phyloP scores from a whole-genome alignment of 169 alveolate species.

The Eimeria sp. region DNA sequence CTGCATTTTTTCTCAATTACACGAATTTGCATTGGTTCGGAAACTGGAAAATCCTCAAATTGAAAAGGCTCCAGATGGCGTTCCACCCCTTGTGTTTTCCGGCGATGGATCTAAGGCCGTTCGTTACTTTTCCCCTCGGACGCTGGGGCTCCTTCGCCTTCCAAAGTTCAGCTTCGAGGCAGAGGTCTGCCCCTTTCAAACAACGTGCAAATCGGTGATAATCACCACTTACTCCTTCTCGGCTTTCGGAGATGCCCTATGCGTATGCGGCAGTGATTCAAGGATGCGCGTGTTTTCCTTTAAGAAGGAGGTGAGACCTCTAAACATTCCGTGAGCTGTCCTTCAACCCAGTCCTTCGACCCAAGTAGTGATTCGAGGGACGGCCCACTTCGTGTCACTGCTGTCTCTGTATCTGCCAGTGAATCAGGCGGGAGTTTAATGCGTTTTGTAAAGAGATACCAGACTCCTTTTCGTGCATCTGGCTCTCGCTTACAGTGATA shows the following conservation, averaged over 20 bases:
- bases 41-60: constrained; percentile 29
- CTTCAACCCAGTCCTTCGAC: too few species aligned
- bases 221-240: constrained; percentile 73
- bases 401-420: neutral
- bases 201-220: constrained; percentile 19
- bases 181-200: constrained; percentile 42
- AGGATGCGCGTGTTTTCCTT: constrained; percentile 68
- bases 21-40: constrained; percentile 56
- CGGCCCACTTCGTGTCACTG: neutral
- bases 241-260: constrained; percentile 38
- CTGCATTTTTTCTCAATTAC: constrained; percentile 43
- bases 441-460: neutral
- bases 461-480: neutral
- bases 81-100: constrained; percentile 36
- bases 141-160: constrained; percentile 4
- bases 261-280: constrained; percentile 78
- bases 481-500: neutral
- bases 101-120: constrained; percentile 49
- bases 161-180: constrained; percentile 40
- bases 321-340: neutral
- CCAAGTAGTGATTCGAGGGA: neutral
- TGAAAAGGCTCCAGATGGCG: constrained; percentile 51
- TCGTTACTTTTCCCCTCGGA: constrained; percentile 27
- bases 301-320: constrained; percentile 5
- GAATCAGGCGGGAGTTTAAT: neutral